Evolutionary conservation across 768 basidiomycete species (phyloP).

Genomic region (Stropharia rugosoannulata): DNA sequence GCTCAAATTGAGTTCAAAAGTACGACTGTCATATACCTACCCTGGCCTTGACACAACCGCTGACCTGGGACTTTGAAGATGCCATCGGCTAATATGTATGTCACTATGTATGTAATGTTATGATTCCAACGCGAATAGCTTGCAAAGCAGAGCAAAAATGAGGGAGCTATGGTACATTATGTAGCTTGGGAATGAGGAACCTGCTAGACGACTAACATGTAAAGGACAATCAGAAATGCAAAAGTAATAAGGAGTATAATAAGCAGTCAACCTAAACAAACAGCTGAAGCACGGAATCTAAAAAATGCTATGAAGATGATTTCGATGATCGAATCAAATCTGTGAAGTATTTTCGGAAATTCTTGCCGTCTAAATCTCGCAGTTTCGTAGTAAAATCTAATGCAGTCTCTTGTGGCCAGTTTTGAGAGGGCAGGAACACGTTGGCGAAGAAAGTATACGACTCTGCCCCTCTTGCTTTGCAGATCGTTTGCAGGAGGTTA

Average conservation of each 20-base stretch:
- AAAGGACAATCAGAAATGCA: conserved; percentile 1
- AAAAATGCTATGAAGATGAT: conserved; percentile 46
- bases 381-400: conserved; percentile 77
- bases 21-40: background rate
- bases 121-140: background rate
- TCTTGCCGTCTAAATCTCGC: conserved; percentile 70
- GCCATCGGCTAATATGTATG: background rate
- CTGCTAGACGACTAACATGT: background rate
- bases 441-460: conserved; percentile 76
- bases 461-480: conserved; percentile 77
- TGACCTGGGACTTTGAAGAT: background rate
- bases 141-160: background rate
- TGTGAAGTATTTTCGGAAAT: conserved; percentile 84
- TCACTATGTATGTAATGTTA: background rate
- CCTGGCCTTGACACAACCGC: background rate
- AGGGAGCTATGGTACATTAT: conserved; percentile 3
- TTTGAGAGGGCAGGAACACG: conserved; percentile 84
- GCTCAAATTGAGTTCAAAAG: too few species aligned
- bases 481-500: conserved; percentile 76
- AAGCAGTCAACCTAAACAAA: background rate
- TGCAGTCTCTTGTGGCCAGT: conserved; percentile 79
- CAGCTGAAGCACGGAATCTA: conserved; percentile 3
- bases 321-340: conserved; percentile 80
- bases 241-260: background rate
- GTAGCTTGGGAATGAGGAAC: background rate